A percentile compares a stretch with the other conserved stretches of the same genome.
Conservation (phyloP, 176 grass and related monocot species). For the Eragrostis nindensis region DNA sequence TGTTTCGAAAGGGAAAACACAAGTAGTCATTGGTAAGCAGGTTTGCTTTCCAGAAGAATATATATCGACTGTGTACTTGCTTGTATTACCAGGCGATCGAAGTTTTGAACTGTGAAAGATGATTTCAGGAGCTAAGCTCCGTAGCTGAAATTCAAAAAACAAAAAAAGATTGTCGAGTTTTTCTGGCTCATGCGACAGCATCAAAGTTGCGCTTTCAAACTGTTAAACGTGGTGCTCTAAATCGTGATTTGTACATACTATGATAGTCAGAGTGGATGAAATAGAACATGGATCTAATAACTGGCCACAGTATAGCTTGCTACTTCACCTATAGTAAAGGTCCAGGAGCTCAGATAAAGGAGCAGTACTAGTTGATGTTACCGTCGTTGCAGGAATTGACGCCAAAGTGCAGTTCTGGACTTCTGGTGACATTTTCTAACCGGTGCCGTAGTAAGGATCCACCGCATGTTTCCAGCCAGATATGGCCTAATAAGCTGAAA, state of each 20-base stretch:
- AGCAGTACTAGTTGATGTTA: too few relatives aligned
- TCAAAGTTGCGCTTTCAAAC: background rate
- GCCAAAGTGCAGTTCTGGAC: background rate
- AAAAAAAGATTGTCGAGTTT: background rate
- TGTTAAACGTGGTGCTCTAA: background rate
- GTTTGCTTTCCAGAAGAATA: constrained; percentile 34
- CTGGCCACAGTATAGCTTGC: background rate
- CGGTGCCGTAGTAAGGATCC: too few relatives aligned
- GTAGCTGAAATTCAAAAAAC: background rate
- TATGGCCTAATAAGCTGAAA: background rate
- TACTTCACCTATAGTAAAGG: too few relatives aligned
- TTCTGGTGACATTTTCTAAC: too few relatives aligned
- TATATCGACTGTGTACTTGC: background rate
- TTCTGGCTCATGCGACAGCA: background rate
- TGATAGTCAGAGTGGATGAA: too few relatives aligned
- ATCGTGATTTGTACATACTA: background rate
- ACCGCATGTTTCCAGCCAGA: too few relatives aligned
- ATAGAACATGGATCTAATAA: too few relatives aligned
- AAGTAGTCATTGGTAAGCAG: constrained; percentile 23
- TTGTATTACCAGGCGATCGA: background rate
- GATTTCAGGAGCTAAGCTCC: background rate
- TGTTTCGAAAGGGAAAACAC: background rate
- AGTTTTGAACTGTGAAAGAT: background rate
- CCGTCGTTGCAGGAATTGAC: background rate
- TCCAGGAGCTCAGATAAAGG: too few relatives aligned